phyloP scores from a whole-genome alignment of 2,329 filamentous ascomycete species.

The Aspergillus ruber region DNA sequence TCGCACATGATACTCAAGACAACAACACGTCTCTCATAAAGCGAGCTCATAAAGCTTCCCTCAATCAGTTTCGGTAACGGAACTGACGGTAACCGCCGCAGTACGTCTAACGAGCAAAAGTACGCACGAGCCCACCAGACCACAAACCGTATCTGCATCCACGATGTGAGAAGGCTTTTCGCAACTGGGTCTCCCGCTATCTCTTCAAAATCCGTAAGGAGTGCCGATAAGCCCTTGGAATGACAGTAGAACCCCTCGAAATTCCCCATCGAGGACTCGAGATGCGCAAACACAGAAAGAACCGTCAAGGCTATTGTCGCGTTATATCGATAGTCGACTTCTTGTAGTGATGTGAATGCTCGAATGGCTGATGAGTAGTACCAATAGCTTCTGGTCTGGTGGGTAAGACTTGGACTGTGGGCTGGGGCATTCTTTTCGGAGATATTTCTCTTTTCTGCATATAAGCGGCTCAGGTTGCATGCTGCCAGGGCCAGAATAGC shows the following conservation, averaged over 20 bases:
- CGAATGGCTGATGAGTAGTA: constrained; percentile 19
- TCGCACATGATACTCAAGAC: constrained; percentile 19
- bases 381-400: constrained; percentile 18
- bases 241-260: constrained; percentile 17
- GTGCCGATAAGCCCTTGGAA: constrained; percentile 8
- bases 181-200: not conserved
- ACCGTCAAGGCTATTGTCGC: constrained; percentile 6
- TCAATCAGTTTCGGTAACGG: constrained; percentile 3
- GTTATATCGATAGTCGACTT: constrained; percentile 4
- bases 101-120: constrained; percentile 16
- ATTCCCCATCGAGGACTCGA: constrained; percentile 19
- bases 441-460: constrained; percentile 7
- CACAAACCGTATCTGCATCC: constrained; percentile 17
- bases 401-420: constrained; percentile 11
- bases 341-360: constrained; percentile 6
- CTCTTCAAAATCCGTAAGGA: constrained; percentile 2
- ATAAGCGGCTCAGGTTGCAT: constrained; percentile 15
- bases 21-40: constrained; percentile 11
- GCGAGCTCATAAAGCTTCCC: not conserved
- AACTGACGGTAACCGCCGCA: constrained; percentile 8
- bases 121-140: constrained; percentile 23
- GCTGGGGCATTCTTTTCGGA: not conserved
- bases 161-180: constrained; percentile 12
- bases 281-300: constrained; percentile 14
- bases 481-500: constrained; percentile 16